phyloP scores from a whole-genome alignment of 345 rosid species.

The Diplotaxis tenuifolia region DNA sequence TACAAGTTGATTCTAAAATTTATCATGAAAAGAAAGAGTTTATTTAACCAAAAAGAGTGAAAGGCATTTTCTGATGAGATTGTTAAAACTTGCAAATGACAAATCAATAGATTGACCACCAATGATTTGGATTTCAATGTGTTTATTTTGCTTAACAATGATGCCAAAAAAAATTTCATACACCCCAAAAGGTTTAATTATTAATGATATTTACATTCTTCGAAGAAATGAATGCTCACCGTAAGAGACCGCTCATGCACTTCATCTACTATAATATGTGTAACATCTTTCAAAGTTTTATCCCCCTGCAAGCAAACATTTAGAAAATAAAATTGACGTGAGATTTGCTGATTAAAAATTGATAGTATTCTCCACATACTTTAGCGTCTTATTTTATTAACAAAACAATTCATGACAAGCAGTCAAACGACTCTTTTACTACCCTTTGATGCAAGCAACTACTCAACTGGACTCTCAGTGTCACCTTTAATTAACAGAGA shows the following conservation, averaged over 20 bases:
- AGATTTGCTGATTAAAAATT: no score
- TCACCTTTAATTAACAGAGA: no score
- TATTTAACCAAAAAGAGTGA: neutral
- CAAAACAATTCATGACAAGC: no score
- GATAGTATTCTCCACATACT: no score
- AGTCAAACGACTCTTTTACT: no score
- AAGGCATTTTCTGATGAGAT: neutral
- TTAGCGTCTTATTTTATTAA: no score
- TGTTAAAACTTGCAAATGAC: neutral
- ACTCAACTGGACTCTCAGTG: no score
- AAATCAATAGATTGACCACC: neutral
- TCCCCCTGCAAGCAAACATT: conserved; percentile 53
- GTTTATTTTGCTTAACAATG: neutral
- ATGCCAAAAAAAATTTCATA: neutral
- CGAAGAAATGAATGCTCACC: conserved; percentile 41
- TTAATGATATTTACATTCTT: no score
- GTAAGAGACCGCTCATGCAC: conserved; percentile 86
- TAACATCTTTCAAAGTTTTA: conserved; percentile 58
- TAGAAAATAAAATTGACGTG: neutral
- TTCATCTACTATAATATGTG: conserved; percentile 88
- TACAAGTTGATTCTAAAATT: neutral
- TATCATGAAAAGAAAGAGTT: neutral
- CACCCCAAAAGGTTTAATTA: no score
- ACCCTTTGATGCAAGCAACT: no score
- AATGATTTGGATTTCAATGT: conserved; percentile 7